Conservation (phyloP, 805 yeast genomes). For the Maudiozyma serrabonitensis region DNA sequence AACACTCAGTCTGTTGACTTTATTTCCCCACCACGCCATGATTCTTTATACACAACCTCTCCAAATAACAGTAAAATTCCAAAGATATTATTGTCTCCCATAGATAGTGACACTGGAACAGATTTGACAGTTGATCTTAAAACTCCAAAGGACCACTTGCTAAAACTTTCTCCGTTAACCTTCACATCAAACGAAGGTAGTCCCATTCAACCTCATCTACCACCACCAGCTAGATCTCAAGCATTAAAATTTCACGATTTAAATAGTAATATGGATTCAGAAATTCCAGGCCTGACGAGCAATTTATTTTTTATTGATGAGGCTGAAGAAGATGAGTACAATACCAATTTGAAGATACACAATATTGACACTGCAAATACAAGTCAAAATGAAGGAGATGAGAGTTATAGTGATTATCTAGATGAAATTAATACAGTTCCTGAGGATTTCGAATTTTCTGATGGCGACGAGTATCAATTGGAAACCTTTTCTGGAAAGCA, state of each 20-base stretch:
- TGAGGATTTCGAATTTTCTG: slow-evolving; percentile 32
- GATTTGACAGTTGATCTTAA: not conserved
- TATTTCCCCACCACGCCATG: not conserved
- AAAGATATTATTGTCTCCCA: not conserved
- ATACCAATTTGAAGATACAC: slow-evolving; percentile 17
- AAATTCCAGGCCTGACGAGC: slow-evolving; percentile 28
- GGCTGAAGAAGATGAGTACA: slow-evolving; percentile 26
- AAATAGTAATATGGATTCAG: slow-evolving; percentile 30
- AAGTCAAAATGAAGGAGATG: slow-evolving; percentile 34
- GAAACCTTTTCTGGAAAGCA: not conserved
- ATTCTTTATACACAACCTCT: not conserved
- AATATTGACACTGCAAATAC: not conserved
- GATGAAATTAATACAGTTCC: slow-evolving; percentile 46
- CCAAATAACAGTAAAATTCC: not conserved
- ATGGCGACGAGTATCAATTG: not conserved
- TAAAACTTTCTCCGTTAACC: not conserved
- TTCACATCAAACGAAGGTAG: not conserved
- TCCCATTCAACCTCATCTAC: slow-evolving; percentile 4
- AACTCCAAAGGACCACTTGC: not conserved
- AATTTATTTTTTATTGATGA: slow-evolving; percentile 28
- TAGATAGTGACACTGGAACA: not conserved
- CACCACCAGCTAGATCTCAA: slow-evolving; percentile 22
- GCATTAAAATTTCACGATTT: slow-evolving; percentile 33
- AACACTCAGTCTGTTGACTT: not conserved
- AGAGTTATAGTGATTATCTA: slow-evolving; percentile 35